These are phyloP conservation scores for Picea sitchensis DNA, from an alignment of 75 land plant species.

Conservation along the genomic window DNA sequence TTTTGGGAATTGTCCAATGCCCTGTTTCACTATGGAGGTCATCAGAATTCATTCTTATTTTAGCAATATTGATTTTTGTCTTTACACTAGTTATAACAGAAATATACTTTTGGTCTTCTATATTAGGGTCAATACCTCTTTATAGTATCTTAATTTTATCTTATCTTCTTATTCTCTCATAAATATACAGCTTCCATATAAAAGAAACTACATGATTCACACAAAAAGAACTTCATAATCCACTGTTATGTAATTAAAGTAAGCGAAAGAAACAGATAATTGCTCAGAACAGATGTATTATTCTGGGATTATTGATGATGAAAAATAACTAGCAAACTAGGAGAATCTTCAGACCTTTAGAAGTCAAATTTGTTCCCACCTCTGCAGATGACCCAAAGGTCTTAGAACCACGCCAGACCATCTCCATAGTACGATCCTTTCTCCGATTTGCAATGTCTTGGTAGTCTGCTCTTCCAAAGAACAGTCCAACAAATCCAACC, in stretches of 20 bases:
- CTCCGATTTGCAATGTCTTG: conserved; percentile 79
- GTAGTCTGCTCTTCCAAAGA: conserved; percentile 90
- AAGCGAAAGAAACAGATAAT: neutral
- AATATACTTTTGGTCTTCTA: too few relatives aligned
- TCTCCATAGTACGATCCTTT: conserved; percentile 71
- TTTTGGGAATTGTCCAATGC: too few relatives aligned
- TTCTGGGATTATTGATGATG: neutral
- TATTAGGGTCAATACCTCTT: too few relatives aligned
- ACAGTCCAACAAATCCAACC: conserved; percentile 91
- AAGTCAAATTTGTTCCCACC: conserved; percentile 27
- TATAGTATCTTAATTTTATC: too few relatives aligned
- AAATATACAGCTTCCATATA: neutral
- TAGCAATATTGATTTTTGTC: too few relatives aligned
- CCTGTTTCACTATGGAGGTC: too few relatives aligned
- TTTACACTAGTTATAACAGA: too few relatives aligned
- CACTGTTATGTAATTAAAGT: neutral
- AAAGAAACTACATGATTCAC: neutral
- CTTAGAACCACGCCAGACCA: conserved; percentile 87
- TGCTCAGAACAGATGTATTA: neutral
- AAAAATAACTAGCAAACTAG: neutral
- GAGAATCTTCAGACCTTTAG: neutral
- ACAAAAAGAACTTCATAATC: neutral
- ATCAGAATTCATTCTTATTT: too few relatives aligned
- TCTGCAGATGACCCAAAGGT: conserved; percentile 79
- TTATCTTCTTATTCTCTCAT: too few relatives aligned